Evolutionary conservation across 1,139 yeast genomes (phyloP).

Genomic region (Hyphopichia wangnamkhiaoensis): DNA sequence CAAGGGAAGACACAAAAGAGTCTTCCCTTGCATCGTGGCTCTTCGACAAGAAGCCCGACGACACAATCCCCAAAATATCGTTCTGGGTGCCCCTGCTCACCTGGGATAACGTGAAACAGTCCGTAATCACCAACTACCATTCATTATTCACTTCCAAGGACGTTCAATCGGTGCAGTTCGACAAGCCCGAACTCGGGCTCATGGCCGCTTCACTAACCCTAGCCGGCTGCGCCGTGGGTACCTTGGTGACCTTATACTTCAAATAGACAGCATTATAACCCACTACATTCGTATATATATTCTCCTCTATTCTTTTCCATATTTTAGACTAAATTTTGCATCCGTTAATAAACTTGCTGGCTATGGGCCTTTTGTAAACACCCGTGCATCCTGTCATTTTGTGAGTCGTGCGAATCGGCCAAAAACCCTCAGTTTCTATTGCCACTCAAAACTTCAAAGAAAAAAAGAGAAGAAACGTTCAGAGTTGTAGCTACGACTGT

Average conservation of each 20-base stretch:
- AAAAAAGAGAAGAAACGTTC: no score
- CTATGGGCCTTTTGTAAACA: no score
- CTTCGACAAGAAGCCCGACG: background rate
- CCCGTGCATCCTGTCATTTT: no score
- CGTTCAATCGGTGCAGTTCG: conserved; percentile 18
- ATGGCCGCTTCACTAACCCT: conserved; percentile 18
- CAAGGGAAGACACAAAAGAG: background rate
- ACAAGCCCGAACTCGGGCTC: conserved; percentile 26
- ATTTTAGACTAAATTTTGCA: no score
- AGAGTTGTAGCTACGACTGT: no score
- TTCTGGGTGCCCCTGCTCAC: conserved; percentile 8
- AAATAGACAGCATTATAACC: no score
- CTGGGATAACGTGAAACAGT: conserved; percentile 20
- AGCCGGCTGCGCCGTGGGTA: conserved; percentile 25
- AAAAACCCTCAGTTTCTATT: no score
- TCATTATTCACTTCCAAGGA: conserved; percentile 19
- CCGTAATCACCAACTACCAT: conserved; percentile 15
- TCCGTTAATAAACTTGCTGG: no score
- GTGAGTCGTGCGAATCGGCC: no score
- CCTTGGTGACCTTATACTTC: conserved; percentile 16
- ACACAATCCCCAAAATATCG: background rate
- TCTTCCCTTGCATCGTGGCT: conserved; percentile 1
- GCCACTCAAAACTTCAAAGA: no score
- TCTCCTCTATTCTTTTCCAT: no score
- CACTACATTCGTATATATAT: no score